Percentiles rank a stretch among this genome's conserved stretches.
These are phyloP conservation scores for Syzygium aromaticum DNA, from an alignment of 345 rosid species.

Conservation along the genomic window DNA sequence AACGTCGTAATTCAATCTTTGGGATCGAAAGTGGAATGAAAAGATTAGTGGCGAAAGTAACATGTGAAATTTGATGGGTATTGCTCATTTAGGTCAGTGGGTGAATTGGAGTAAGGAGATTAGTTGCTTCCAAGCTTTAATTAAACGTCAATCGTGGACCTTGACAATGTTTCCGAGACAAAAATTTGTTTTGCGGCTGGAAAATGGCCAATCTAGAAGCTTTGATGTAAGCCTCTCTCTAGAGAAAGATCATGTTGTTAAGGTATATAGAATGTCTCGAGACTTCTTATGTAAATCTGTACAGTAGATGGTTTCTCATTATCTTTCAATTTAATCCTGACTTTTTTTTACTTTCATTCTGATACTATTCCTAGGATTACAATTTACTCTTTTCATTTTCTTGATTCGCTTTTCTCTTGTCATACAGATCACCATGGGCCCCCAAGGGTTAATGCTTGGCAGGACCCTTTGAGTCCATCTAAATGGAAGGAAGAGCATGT, in stretches of 20 bases:
- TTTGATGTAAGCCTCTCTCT: neutral
- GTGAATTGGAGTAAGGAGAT: neutral
- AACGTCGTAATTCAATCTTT: neutral
- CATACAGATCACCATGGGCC: slow-evolving; percentile 82
- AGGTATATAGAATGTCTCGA: neutral
- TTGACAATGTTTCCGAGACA: neutral
- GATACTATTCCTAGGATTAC: neutral
- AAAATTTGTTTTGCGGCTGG: neutral
- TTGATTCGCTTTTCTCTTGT: neutral
- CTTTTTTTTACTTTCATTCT: neutral
- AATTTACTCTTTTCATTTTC: neutral
- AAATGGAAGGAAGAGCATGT: slow-evolving; percentile 97
- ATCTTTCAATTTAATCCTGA: neutral
- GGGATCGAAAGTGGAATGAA: neutral
- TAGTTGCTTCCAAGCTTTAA: neutral
- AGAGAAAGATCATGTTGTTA: neutral
- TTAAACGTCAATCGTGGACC: neutral
- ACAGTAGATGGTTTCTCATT: neutral
- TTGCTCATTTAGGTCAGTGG: neutral
- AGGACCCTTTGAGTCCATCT: slow-evolving; percentile 79
- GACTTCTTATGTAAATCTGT: neutral
- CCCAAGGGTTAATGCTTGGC: slow-evolving; percentile 68
- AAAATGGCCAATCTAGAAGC: neutral
- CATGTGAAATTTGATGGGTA: neutral
- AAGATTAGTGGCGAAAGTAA: neutral